A percentile compares a stretch with the other conserved stretches of the same genome.
Conservation (phyloP, 2,329 filamentous ascomycete genomes). For the Bimuria novae-zelandiae region DNA sequence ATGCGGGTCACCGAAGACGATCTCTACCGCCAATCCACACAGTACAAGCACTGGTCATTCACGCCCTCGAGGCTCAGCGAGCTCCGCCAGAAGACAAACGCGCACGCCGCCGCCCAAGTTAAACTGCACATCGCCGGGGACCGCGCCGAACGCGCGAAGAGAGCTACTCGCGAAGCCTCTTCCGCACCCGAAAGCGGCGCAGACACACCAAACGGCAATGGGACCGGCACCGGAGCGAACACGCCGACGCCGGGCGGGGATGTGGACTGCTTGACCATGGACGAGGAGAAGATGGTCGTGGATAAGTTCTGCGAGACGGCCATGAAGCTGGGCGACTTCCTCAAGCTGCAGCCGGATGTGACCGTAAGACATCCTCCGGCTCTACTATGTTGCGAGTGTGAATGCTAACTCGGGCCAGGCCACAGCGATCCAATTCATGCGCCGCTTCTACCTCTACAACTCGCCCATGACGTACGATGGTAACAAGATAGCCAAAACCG, state of each 20-base stretch:
- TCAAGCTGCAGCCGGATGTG: constrained; percentile 64
- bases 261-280: constrained; percentile 79
- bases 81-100: constrained; percentile 78
- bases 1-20: constrained; percentile 80
- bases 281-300: constrained; percentile 82
- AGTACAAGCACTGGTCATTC: constrained; percentile 93
- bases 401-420: constrained; percentile 51
- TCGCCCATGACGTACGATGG: constrained; percentile 96
- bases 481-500: constrained; percentile 84
- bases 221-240: constrained; percentile 41
- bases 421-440: constrained; percentile 86
- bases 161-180: constrained; percentile 28
- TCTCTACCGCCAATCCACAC: constrained; percentile 85
- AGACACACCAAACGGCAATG: constrained; percentile 30
- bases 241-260: constrained; percentile 57
- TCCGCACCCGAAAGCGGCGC: constrained; percentile 23
- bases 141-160: constrained; percentile 35
- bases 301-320: constrained; percentile 74
- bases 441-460: constrained; percentile 94
- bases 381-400: constrained; percentile 32
- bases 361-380: constrained; percentile 62
- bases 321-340: constrained; percentile 61
- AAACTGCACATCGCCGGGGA: constrained; percentile 60
- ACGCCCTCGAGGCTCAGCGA: constrained; percentile 71
- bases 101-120: constrained; percentile 72